phyloP scores from a whole-genome alignment of 140 eudicot species.

The Senecio squalidus region DNA sequence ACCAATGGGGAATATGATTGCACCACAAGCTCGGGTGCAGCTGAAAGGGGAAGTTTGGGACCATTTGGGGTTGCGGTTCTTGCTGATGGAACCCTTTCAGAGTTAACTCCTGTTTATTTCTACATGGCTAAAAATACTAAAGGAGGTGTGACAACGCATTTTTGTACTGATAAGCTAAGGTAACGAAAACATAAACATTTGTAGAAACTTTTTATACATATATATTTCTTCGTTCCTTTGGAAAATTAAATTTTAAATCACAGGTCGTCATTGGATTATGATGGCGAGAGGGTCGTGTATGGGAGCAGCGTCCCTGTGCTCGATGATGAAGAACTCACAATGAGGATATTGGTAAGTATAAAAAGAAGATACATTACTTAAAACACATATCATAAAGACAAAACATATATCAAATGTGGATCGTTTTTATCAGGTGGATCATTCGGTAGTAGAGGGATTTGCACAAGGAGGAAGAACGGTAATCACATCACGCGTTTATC shows the following conservation, averaged over 20 bases:
- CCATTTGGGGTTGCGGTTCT: slow-evolving; percentile 40
- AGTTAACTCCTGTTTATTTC: slow-evolving; percentile 38
- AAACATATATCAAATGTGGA: too few species aligned
- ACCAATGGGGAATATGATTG: slow-evolving; percentile 19
- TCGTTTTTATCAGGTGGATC: slow-evolving; percentile 45
- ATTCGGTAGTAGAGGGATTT: slow-evolving; percentile 55
- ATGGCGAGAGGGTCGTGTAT: slow-evolving; percentile 28
- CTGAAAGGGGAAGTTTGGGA: slow-evolving; percentile 34
- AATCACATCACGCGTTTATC: slow-evolving; percentile 52
- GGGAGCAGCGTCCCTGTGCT: slow-evolving; percentile 50
- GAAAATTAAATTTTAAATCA: not conserved
- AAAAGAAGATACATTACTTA: too few species aligned
- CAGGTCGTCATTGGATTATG: slow-evolving; percentile 35
- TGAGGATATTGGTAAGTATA: slow-evolving; percentile 48
- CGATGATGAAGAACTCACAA: slow-evolving; percentile 44
- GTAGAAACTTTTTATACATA: not conserved
- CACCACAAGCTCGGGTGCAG: slow-evolving; percentile 35
- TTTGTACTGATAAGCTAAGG: slow-evolving; percentile 42
- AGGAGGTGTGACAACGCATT: slow-evolving; percentile 25
- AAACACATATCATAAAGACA: too few species aligned
- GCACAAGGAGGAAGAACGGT: slow-evolving; percentile 66
- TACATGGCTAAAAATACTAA: slow-evolving; percentile 24
- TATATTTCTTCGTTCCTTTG: not conserved
- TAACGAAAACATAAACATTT: not conserved
- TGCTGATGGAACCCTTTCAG: slow-evolving; percentile 28